These are phyloP conservation scores for Takashimella tepidaria DNA, from an alignment of 1,284 basidiomycete species.

Conservation along the genomic window DNA sequence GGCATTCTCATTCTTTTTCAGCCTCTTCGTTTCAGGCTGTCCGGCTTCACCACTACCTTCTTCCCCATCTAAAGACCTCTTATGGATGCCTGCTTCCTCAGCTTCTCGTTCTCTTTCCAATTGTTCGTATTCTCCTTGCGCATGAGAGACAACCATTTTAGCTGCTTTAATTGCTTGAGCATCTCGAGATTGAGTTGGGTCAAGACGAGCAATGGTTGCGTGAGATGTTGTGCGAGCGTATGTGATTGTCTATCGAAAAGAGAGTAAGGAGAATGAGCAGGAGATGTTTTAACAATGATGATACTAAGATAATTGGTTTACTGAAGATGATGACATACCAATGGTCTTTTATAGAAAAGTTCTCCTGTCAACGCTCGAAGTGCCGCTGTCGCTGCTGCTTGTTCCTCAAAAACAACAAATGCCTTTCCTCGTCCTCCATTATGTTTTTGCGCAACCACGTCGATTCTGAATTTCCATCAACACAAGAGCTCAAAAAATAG, in stretches of 20 bases:
- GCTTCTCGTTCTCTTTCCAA: conserved; percentile 60
- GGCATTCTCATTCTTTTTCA: conserved; percentile 16
- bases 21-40: conserved; percentile 31
- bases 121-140: conserved; percentile 50
- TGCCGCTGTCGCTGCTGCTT: conserved; percentile 80
- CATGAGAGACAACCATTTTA: conserved; percentile 47
- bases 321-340: conserved; percentile 22
- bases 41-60: conserved; percentile 32
- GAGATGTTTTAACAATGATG: too few species aligned
- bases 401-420: conserved; percentile 90
- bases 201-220: conserved; percentile 57
- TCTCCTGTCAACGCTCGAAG: conserved; percentile 86
- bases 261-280: too few species aligned
- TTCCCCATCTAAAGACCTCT: conserved; percentile 58
- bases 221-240: conserved; percentile 82
- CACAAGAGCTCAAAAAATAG: too few species aligned
- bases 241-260: conserved; percentile 61
- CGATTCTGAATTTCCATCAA: conserved; percentile 52
- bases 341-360: conserved; percentile 62
- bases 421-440: conserved; percentile 88
- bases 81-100: conserved; percentile 54
- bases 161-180: conserved; percentile 43
- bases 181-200: conserved; percentile 61
- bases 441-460: conserved; percentile 84
- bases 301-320: background rate